Base-by-base conservation (phyloP, 441 rosid species). In the Adansonia madagascariensis region DNA sequence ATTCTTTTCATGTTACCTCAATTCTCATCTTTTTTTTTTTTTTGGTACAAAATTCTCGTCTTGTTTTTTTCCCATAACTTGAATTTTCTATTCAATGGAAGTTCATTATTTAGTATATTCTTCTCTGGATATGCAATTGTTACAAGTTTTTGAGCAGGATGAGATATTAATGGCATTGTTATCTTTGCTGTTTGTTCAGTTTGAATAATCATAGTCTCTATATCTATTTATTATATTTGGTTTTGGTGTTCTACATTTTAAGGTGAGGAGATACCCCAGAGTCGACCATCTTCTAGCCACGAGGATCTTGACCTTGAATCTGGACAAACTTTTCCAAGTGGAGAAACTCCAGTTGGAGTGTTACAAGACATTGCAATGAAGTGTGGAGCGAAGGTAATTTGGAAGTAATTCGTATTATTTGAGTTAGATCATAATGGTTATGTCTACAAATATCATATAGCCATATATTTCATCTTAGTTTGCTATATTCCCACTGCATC, bases 311-410 rank as follows among this genome's bases (percentile, higher is more conserved):
- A 89, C 78, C 87, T 86, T 80, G 92, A 88, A 81, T 81, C 86
- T 75, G 94, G 88, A 76, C 91, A 85, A 79, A 84, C 72, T 80
- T 84, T 82, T 82, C 56, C 90, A 80, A 82, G 73, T 83, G 86
- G 86, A 73, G 98, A 94, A 80, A 84, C 88, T 81, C 84, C 95
- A 11, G 90, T 85, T 62, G 94, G 83, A 66, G 91, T 82, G 67
- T 82, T 97, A 76, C 95, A 86, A 79, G 94, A 86, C 27, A 94
- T 97, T 85, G 98, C 98, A 43, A 80, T 78, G 79, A 92, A 88
- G 82, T 93, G 95, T 86, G 98, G 98, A 82, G 67, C 93, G 70
- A 97, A 92, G 98, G 99, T 94, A 87, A 53, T 47, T 43, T 24
- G 64, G 73, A 43, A 67, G 65, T 80, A n/a, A 24, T 69, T 73